Conservation (phyloP, 164 flowering plant species). For the Aristolochia californica region DNA sequence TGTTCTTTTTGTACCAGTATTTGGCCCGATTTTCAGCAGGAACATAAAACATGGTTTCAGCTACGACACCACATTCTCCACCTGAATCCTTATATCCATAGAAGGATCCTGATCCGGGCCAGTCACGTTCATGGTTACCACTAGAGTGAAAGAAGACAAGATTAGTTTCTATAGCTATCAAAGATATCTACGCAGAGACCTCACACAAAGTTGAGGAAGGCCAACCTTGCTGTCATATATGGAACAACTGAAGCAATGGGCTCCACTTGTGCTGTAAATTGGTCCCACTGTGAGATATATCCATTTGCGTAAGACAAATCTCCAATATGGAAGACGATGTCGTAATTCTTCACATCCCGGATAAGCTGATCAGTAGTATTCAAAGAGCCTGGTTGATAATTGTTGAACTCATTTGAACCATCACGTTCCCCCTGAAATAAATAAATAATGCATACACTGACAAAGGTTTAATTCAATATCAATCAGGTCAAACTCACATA, state of each 20-base stretch:
- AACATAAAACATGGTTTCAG: conserved; percentile 37
- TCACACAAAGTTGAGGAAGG: neutral
- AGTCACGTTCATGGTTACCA: conserved; percentile 43
- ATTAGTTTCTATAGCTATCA: neutral
- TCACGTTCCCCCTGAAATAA: conserved; percentile 24
- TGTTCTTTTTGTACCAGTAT: conserved; percentile 19
- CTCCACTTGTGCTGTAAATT: conserved; percentile 38
- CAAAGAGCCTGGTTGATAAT: conserved; percentile 30
- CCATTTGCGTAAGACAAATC: conserved; percentile 43
- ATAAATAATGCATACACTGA: neutral
- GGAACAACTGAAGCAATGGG: conserved; percentile 38
- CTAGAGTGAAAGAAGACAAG: conserved; percentile 11
- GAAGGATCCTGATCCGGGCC: conserved; percentile 40
- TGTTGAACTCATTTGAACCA: conserved; percentile 30
- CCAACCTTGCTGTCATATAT: conserved; percentile 36
- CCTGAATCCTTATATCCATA: conserved; percentile 33
- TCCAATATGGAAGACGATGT: conserved; percentile 36
- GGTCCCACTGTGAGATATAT: conserved; percentile 44
- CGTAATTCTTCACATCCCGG: conserved; percentile 24
- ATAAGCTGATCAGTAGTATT: conserved; percentile 30
- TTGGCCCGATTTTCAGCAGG: conserved; percentile 41
- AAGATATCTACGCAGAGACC: neutral
- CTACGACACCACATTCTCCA: conserved; percentile 40
- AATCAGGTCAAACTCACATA: too few relatives aligned
- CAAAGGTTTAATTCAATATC: too few relatives aligned